phyloP scores from a whole-genome alignment of 176 grass and related monocot genomes.

The Oryza rufipogon region DNA sequence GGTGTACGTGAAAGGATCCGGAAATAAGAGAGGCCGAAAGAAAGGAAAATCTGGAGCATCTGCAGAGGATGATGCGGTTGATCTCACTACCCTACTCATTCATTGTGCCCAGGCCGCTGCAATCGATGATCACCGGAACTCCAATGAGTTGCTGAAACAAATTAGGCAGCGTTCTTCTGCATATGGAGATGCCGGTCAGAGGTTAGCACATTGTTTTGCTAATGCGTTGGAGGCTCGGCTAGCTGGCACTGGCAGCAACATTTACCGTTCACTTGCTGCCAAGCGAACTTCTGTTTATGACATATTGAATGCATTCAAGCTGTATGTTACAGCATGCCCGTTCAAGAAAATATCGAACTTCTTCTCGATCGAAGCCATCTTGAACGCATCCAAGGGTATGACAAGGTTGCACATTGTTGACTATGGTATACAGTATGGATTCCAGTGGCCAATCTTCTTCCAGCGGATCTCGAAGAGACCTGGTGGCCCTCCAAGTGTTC shows the following conservation, averaged over 20 bases:
- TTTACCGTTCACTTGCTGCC: slow-evolving; percentile 40
- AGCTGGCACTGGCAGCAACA: slow-evolving; percentile 42
- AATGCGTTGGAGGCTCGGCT: slow-evolving; percentile 52
- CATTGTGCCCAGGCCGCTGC: slow-evolving; percentile 50
- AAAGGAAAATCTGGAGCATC: slow-evolving; percentile 24
- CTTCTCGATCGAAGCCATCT: slow-evolving; percentile 30
- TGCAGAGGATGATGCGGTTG: slow-evolving; percentile 36
- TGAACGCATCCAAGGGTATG: background rate
- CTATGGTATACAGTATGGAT: slow-evolving; percentile 39
- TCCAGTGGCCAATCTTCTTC: slow-evolving; percentile 50
- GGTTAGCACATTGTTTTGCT: slow-evolving; percentile 50
- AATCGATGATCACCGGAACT: slow-evolving; percentile 41
- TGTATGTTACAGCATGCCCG: slow-evolving; percentile 40
- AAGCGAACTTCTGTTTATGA: slow-evolving; percentile 30
- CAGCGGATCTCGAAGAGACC: slow-evolving; percentile 24
- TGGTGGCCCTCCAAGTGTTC: slow-evolving; percentile 24
- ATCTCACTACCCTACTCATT: slow-evolving; percentile 45
- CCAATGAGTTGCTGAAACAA: slow-evolving; percentile 37
- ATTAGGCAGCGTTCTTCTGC: slow-evolving; percentile 48
- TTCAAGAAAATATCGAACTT: slow-evolving; percentile 28
- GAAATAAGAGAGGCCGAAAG: slow-evolving; percentile 44
- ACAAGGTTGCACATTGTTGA: slow-evolving; percentile 48
- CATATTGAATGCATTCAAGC: slow-evolving; percentile 29
- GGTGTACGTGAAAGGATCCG: slow-evolving; percentile 48
- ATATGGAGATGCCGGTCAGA: slow-evolving; percentile 38